Base-by-base conservation (phyloP, 1,139 yeast species). In the Candida sp. region DNA sequence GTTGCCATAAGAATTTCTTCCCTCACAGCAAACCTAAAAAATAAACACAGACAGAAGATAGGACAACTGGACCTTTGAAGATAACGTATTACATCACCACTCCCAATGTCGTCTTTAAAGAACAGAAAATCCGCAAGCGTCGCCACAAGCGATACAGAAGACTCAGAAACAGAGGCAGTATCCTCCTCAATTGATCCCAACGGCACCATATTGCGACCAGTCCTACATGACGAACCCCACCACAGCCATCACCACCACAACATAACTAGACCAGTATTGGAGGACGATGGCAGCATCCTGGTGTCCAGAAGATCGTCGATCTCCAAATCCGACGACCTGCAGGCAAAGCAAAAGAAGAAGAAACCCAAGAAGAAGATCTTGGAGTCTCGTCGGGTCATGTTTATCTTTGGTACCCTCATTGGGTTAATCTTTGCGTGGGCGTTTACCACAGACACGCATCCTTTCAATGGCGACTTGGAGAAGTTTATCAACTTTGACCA, bases 341-440 rank as follows among this genome's bases (percentile, higher is more conserved):
- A 25, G 33, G n/a, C 4, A 17, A 17, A 25, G 30, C 33, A 43
- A 25, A 30, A 28, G 44, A 66, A n/a, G n/a, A n/a, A n/a, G n/a
- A n/a, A n/a, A n/a, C n/a, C n/a, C n/a, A n/a, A 60, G 56, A 64
- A 65, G 49, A 58, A 58, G 47, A 55, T 70, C 23, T 63, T 72
- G 57, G 73, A 77, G 58, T 74, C 83, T 32, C 67, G 83, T 52
- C 63, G 85, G 45, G 81, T 77, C 33, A 71, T 79, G 27, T 81
- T 83, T 55, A 60, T 78, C 1, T 64, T 81, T 46, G 87, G 97
- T 42, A 85, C 96, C 0, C 46, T 90, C 1, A 60, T 90, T 17
- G 98, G 98, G 7, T 72, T 90, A 3, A 52, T 80, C 1, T 63
- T 83, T 5, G 92, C 97, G 0, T 77, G 84, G 34, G 81, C 88